These are phyloP conservation scores for Zopfia rhizophila DNA, from an alignment of 2,329 filamentous ascomycete species.

Conservation along the genomic window DNA sequence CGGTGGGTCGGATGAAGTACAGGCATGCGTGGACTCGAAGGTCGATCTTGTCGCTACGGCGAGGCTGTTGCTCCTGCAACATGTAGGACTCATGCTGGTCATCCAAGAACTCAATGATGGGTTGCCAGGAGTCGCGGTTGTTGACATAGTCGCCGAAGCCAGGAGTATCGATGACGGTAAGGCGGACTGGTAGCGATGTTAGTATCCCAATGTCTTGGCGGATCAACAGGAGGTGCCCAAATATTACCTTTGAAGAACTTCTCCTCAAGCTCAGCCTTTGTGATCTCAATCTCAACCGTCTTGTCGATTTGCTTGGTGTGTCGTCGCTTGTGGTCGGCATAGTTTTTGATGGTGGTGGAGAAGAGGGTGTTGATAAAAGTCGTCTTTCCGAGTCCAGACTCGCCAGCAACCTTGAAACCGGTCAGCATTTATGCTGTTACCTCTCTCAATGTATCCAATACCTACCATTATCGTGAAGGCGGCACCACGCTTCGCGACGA, in stretches of 20 bases:
- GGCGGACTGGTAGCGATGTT: constrained; percentile 76
- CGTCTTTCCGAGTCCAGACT: constrained; percentile 98
- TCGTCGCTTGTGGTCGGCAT: constrained; percentile 98
- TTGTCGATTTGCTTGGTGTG: constrained; percentile 99
- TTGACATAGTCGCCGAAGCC: constrained; percentile 99
- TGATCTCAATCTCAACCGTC: constrained; percentile 99
- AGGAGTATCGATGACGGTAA: constrained; percentile 98
- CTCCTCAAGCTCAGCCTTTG: constrained; percentile 99
- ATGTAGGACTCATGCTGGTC: constrained; percentile 99
- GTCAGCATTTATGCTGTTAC: too few relatives aligned
- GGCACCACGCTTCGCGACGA: constrained; percentile 85
- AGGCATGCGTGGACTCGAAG: constrained; percentile 97
- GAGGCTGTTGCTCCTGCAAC: constrained; percentile 99
- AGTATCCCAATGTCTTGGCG: constrained; percentile 20
- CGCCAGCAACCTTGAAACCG: constrained; percentile 84
- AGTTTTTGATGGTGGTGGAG: constrained; percentile 99
- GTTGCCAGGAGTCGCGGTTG: constrained; percentile 99
- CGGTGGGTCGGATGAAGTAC: constrained; percentile 99
- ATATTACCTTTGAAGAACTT: constrained; percentile 98
- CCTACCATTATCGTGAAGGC: constrained; percentile 99
- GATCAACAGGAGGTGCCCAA: constrained; percentile 5
- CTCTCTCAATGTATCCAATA: too few relatives aligned
- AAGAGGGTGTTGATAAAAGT: constrained; percentile 99
- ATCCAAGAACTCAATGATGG: constrained; percentile 99
- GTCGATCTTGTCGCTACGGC: constrained; percentile 98